A percentile compares a stretch with the other conserved stretches of the same genome.
These are phyloP conservation scores for Panaeolus papilionaceus DNA, from an alignment of 768 basidiomycete genomes.

Conservation along the genomic window DNA sequence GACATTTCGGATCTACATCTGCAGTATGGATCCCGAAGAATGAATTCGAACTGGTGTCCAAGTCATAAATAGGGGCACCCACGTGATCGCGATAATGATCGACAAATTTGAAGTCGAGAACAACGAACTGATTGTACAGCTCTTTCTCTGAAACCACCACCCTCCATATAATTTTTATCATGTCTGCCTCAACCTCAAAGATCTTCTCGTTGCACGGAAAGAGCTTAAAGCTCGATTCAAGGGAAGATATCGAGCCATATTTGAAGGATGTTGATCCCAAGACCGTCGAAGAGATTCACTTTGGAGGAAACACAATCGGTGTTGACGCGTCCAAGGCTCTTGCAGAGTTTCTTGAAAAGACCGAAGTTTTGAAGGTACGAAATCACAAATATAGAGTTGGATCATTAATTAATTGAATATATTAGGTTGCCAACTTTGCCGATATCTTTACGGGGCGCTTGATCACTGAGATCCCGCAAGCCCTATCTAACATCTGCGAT, in stretches of 20 bases:
- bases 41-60: no score
- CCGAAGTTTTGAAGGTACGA: slow-evolving; percentile 72
- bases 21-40: no score
- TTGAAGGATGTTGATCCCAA: slow-evolving; percentile 69
- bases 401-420: neutral
- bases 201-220: slow-evolving; percentile 59
- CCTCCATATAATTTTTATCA: neutral
- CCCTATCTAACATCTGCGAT: slow-evolving; percentile 88
- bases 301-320: slow-evolving; percentile 95
- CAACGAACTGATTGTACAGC: neutral
- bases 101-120: slow-evolving; percentile 8
- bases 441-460: slow-evolving; percentile 98
- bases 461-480: slow-evolving; percentile 92
- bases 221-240: slow-evolving; percentile 81
- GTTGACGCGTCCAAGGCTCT: slow-evolving; percentile 88
- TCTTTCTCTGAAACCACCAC: neutral
- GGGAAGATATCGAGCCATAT: slow-evolving; percentile 77
- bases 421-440: slow-evolving; percentile 92
- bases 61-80: slow-evolving; percentile 1
- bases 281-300: slow-evolving; percentile 83
- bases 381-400: neutral
- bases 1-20: no score
- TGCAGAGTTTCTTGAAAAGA: slow-evolving; percentile 76
- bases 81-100: slow-evolving; percentile 15
- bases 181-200: slow-evolving; percentile 33